phyloP scores from a whole-genome alignment of 495 filamentous ascomycete species.

The Penicillium canariense region DNA sequence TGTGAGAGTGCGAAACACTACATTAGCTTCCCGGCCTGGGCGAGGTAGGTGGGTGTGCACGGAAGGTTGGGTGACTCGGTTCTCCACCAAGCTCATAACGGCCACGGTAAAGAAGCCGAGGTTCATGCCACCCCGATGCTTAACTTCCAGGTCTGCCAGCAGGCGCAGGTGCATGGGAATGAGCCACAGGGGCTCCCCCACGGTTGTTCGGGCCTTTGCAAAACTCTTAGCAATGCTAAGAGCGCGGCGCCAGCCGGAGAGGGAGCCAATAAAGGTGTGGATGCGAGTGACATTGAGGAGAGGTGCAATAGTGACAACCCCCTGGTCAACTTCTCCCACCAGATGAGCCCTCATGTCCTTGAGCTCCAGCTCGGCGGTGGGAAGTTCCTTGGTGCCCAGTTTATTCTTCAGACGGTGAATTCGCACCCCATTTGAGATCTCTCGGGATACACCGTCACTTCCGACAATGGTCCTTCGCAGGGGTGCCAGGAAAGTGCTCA shows the following conservation, averaged over 20 bases:
- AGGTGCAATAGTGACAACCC: conserved; percentile 63
- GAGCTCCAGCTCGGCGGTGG: conserved; percentile 69
- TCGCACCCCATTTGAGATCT: conserved; percentile 57
- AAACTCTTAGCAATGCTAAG: conserved; percentile 61
- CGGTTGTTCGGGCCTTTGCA: conserved; percentile 51
- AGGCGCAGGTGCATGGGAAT: conserved; percentile 61
- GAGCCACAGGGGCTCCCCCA: conserved; percentile 50
- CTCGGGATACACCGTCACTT: conserved; percentile 18
- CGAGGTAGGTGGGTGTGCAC: conserved; percentile 26
- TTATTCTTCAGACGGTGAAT: conserved; percentile 71
- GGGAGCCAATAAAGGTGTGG: conserved; percentile 57
- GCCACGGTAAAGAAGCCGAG: conserved; percentile 60
- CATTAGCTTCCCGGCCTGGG: conserved; percentile 26
- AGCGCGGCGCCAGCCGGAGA: conserved; percentile 58
- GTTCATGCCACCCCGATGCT: conserved; percentile 57
- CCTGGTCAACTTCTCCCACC: conserved; percentile 59
- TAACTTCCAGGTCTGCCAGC: conserved; percentile 52
- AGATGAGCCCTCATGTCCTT: conserved; percentile 61
- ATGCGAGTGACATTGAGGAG: conserved; percentile 69
- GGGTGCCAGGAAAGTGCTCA: conserved; percentile 68
- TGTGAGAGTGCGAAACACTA: conserved; percentile 62
- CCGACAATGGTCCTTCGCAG: conserved; percentile 46
- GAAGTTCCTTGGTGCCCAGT: conserved; percentile 65
- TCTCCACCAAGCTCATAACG: conserved; percentile 55
- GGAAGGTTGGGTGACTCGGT: conserved; percentile 14